phyloP scores from a whole-genome alignment of 805 yeast species.

The Cyberlindnera meyerae region DNA sequence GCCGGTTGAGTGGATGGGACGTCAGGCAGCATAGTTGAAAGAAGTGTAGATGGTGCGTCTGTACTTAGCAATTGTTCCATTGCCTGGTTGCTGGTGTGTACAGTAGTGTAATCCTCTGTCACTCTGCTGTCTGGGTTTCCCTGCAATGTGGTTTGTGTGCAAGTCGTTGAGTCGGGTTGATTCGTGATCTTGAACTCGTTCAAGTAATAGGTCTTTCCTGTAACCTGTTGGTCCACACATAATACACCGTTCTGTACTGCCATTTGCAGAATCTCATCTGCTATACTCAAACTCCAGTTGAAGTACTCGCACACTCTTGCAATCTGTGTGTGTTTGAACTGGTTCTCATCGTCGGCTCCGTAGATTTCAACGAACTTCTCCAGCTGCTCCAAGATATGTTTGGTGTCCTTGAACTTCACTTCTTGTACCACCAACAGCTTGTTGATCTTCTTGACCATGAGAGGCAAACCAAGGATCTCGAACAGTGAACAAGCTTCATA shows the following conservation, averaged over 20 bases:
- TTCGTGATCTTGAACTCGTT: too few relatives aligned
- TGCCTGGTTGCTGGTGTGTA: too few relatives aligned
- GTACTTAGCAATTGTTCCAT: too few relatives aligned
- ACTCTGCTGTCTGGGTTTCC: too few relatives aligned
- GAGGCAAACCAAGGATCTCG: constrained; percentile 53
- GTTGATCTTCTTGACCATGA: constrained; percentile 37
- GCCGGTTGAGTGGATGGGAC: too few relatives aligned
- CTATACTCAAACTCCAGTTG: constrained; percentile 62
- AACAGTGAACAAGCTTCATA: constrained; percentile 55
- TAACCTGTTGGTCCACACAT: constrained; percentile 62
- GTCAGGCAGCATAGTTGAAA: too few relatives aligned
- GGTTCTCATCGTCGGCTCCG: constrained; percentile 26
- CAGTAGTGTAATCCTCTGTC: too few relatives aligned
- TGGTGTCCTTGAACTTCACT: constrained; percentile 32
- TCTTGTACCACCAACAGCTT: constrained; percentile 37
- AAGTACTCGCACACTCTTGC: constrained; percentile 31
- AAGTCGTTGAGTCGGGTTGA: too few relatives aligned
- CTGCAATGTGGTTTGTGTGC: too few relatives aligned
- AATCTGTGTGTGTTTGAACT: constrained; percentile 22
- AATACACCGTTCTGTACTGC: constrained; percentile 54
- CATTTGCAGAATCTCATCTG: constrained; percentile 57
- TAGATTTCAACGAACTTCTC: constrained; percentile 25
- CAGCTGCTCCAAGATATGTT: constrained; percentile 26
- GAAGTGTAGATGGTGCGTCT: too few relatives aligned
- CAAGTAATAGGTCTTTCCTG: constrained; percentile 59